phyloP scores from a whole-genome alignment of 805 yeast species.

The Saccharomycopsis sp. region DNA sequence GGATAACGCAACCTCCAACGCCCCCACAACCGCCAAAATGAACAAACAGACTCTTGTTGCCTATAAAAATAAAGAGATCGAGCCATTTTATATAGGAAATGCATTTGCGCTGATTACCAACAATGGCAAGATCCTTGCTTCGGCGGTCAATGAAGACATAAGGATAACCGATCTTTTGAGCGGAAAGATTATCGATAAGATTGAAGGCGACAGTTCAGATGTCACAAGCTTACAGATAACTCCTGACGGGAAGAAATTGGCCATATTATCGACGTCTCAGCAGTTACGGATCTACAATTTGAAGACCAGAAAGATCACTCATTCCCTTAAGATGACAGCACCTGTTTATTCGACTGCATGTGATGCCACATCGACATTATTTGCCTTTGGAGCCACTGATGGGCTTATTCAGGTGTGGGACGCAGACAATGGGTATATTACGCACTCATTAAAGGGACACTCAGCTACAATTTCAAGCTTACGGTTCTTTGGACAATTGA shows the following conservation, averaged over 20 bases:
- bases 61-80: constrained; percentile 35
- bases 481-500: constrained; percentile 62
- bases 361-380: constrained; percentile 75
- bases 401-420: constrained; percentile 92
- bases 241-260: constrained; percentile 65
- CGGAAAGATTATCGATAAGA: constrained; percentile 48
- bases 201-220: constrained; percentile 78
- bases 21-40: not conserved
- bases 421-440: constrained; percentile 75
- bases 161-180: constrained; percentile 58
- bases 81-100: constrained; percentile 86
- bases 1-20: too few species aligned
- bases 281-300: constrained; percentile 59
- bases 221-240: constrained; percentile 71
- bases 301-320: constrained; percentile 34
- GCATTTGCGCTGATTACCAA: constrained; percentile 62
- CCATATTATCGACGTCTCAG: constrained; percentile 77
- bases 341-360: constrained; percentile 75
- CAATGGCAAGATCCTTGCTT: constrained; percentile 61
- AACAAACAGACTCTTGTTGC: constrained; percentile 5
- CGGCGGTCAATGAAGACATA: constrained; percentile 74
- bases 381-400: constrained; percentile 94
- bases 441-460: constrained; percentile 91
- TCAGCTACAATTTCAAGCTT: constrained; percentile 35
- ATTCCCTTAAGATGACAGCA: constrained; percentile 57